Base-by-base conservation (phyloP, 2,329 filamentous ascomycete species). In the Fusarium annulatum region DNA sequence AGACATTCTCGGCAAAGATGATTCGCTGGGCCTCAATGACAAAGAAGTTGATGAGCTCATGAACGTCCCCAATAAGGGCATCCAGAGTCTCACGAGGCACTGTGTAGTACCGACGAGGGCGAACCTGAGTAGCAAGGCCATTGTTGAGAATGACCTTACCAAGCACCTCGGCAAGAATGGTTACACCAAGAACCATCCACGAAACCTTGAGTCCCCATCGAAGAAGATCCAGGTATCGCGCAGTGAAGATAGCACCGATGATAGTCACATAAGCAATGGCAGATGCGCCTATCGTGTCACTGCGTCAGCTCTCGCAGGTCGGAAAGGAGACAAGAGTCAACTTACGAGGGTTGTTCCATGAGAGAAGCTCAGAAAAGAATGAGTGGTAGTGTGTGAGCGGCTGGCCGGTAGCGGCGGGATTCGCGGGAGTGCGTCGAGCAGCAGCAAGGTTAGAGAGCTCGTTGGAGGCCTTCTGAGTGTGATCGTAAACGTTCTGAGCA, bases 1-100 rank as follows among this genome's bases (percentile, higher is more conserved):
- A 82, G 65, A 93, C 81, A 76, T 92, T 93, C 86, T 93, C 91
- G 48, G 87, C 91, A 74, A 90, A 93, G 64, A 93, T 79, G 74
- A 93, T 88, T 70, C 91, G 88, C 85, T 93, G 91, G 57, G 87
- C 85, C 84, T 93, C 91, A 64, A 93, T 92, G 69, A 92, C 86
- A 76, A 93, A 90, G 82, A 93, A 93, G 86, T 93, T 93, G 83
- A 91, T 81, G 67, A 93, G 86, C 82, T 93, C 91, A 78, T 92
- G 88, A 45, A 90, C 84, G 73, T 93, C 91, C 64, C 89, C 89
- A 76, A 91, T 88, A 72, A 91, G 75, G 64, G 83, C 81, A 76
- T 93, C 89, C 43, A 93, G 82, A 11, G 89, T 90, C 75, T 91
- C 88, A 73, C 88, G 87, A 15, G 91, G 87, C 46, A 93, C 82